Base-by-base conservation (phyloP, 2,329 filamentous ascomycete genomes). In the Exutisphaerella laricina region DNA sequence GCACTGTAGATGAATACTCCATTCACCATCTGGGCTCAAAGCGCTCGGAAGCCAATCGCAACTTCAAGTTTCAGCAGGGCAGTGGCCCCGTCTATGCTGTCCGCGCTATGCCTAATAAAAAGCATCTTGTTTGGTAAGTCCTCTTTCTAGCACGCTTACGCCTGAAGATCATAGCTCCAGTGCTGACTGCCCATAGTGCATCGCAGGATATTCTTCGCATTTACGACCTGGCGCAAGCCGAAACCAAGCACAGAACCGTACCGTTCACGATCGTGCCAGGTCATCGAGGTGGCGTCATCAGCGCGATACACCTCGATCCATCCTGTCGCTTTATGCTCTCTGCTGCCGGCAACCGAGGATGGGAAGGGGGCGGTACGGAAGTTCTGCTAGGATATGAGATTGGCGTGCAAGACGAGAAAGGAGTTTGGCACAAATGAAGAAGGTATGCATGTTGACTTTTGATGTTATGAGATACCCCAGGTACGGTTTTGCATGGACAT, bases 231-330 rank as follows among this genome's bases (percentile, higher is more conserved):
- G 33, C 78, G 85, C 39, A 75, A 78, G 22, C 73, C 77, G 17
- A 68, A 74, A 1, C 86, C 82, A 58, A 52, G 23, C 84, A 88
- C 60, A 85, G 86, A 0, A 82, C 84, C 0, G 88, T 94, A 0
- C 92, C 92, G 0, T 98, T 97, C 65, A 75, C 95, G n/a, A 96
- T 98, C 53, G 83, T 98, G 17, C 92, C 92, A 0, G 92, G 92
- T 0, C 92, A 84, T 59, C 73, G 88, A 12, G 89, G 89, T 0
- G 90, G 90, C 32, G 87, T 94, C 30, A 90, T 96, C 30, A 87
- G 84, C 0, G 81, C 84, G 47, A 69, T 97, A 7, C 92, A 90
- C 58, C 74, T 96, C 34, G 92, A 98, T 62, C 85, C 85, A 4
- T 85, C 87, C 0, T 90, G 87, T 61, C 77, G 81, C 13, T 97